phyloP scores from a whole-genome alignment of 148 eudicot species.

The Cornus florida region DNA sequence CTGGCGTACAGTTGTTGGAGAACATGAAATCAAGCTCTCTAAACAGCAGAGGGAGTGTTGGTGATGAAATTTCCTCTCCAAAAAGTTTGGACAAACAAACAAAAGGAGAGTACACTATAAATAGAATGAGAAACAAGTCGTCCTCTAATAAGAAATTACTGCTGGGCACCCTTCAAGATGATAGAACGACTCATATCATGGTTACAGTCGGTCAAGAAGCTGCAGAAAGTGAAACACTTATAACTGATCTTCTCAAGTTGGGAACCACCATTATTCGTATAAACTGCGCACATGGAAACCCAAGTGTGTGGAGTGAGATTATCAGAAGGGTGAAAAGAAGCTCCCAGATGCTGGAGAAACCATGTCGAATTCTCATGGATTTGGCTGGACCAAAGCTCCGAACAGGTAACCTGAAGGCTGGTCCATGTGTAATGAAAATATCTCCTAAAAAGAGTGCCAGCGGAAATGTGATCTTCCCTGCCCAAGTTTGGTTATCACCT shows the following conservation, averaged over 20 bases:
- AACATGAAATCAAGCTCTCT: slow-evolving; percentile 27
- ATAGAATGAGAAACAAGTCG: slow-evolving; percentile 36
- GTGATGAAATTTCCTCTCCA: slow-evolving; percentile 5
- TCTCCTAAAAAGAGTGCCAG: slow-evolving; percentile 42
- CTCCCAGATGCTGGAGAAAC: slow-evolving; percentile 56
- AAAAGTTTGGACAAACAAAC: slow-evolving; percentile 19
- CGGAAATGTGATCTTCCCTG: slow-evolving; percentile 40
- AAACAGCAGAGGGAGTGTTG: slow-evolving; percentile 3
- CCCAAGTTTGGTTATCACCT: slow-evolving; percentile 51
- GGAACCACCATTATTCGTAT: slow-evolving; percentile 50
- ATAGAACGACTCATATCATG: slow-evolving; percentile 52
- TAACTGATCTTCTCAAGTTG: slow-evolving; percentile 41
- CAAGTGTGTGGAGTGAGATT: slow-evolving; percentile 54
- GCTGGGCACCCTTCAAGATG: slow-evolving; percentile 39
- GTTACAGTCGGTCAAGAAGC: slow-evolving; percentile 57
- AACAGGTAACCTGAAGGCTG: slow-evolving; percentile 43
- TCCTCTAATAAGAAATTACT: slow-evolving; percentile 31
- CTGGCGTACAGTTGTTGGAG: slow-evolving; percentile 35
- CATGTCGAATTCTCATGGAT: slow-evolving; percentile 65
- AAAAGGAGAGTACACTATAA: slow-evolving; percentile 17
- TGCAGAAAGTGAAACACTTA: slow-evolving; percentile 28
- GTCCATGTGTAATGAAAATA: slow-evolving; percentile 52
- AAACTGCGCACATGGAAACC: slow-evolving; percentile 66
- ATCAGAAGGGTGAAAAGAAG: slow-evolving; percentile 40
- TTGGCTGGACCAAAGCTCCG: slow-evolving; percentile 67